Percentiles rank a stretch among this genome's conserved stretches.
Conservation (phyloP, 176 grass and related monocot species). For the Leersia perrieri region DNA sequence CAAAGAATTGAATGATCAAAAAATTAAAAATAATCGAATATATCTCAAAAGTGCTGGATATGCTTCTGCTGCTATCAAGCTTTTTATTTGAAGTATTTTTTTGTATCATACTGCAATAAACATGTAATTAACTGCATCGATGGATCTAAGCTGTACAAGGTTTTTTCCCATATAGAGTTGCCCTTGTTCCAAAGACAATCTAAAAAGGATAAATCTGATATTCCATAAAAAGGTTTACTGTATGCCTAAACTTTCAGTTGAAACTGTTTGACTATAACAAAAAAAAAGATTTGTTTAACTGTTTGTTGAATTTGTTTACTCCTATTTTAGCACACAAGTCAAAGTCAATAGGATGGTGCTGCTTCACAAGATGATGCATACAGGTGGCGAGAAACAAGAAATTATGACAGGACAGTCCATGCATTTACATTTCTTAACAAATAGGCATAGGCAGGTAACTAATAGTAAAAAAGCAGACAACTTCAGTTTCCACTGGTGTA, state of each 20-base stretch:
- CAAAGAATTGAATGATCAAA: background rate
- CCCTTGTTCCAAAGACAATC: background rate
- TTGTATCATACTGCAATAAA: background rate
- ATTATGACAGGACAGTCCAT: background rate
- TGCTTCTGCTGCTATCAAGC: background rate
- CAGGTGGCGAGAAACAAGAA: background rate
- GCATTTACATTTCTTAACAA: constrained; percentile 18
- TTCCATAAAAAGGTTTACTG: background rate
- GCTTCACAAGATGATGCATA: constrained; percentile 20
- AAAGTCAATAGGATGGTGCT: background rate
- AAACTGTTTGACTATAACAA: too few species aligned
- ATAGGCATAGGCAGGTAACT: constrained; percentile 25
- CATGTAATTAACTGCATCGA: background rate
- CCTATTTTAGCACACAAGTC: background rate
- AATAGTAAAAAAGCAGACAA: constrained; percentile 1
- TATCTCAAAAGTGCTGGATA: background rate
- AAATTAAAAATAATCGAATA: background rate
- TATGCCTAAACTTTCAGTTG: background rate
- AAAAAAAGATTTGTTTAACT: too few species aligned
- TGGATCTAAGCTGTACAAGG: background rate
- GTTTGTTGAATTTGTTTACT: background rate
- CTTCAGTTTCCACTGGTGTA: background rate
- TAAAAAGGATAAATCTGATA: background rate
- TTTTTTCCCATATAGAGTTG: background rate
- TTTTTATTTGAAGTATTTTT: background rate